These are phyloP conservation scores for Paramecium bursaria DNA, from an alignment of 73 alveolate genomes.

Conservation along the genomic window DNA sequence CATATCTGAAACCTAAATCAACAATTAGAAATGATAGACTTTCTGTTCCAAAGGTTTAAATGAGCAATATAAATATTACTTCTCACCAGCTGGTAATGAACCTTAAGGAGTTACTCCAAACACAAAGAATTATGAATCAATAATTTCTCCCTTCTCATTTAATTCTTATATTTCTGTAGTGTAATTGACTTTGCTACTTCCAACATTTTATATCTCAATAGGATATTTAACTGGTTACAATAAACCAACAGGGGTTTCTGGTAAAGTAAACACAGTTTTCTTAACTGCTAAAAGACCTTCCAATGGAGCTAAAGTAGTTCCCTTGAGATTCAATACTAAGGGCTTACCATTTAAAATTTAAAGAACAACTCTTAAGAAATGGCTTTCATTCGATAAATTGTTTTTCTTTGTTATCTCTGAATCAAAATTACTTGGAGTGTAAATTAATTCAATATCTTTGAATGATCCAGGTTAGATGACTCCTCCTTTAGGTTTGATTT, in stretches of 20 bases:
- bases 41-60: conserved; percentile 96
- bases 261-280: conserved; percentile 83
- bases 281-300: conserved; percentile 91
- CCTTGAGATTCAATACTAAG: conserved; percentile 89
- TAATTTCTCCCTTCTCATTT: conserved; percentile 76
- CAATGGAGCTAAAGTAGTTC: conserved; percentile 93
- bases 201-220: conserved; percentile 94
- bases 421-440: conserved; percentile 76
- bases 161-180: conserved; percentile 85
- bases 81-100: conserved; percentile 90
- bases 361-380: conserved; percentile 88
- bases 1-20: conserved; percentile 91
- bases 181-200: conserved; percentile 93
- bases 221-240: conserved; percentile 97
- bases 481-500: conserved; percentile 95
- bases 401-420: conserved; percentile 21
- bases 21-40: conserved; percentile 86
- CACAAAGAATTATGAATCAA: conserved; percentile 88
- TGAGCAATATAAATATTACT: conserved; percentile 85
- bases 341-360: conserved; percentile 98
- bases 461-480: conserved; percentile 88
- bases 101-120: conserved; percentile 97
- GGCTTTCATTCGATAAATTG: conserved; percentile 72
- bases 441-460: conserved; percentile 83
- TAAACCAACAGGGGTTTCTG: conserved; percentile 97